Base-by-base conservation (phyloP, 352 stramenopile genomes). In the Plasmopara halstedii region DNA sequence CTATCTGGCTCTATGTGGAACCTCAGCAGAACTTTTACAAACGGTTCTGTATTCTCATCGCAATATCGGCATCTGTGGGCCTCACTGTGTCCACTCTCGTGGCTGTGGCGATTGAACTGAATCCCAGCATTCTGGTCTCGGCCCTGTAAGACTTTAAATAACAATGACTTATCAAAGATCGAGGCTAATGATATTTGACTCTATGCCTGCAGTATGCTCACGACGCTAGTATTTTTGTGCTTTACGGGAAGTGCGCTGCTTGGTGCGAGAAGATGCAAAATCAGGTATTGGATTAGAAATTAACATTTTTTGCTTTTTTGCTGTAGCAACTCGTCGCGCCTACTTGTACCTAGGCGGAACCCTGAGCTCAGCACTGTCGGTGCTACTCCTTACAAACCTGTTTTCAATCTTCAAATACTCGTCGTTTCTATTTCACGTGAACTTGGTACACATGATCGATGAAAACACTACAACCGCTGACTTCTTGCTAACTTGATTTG, bases 341-440 rank as follows among this genome's bases (percentile, higher is more conserved):
- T 89, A 88, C 56, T 46, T 96, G 50, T 96, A 93, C 56, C 61
- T 96, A 17, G 79, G 79, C 9, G 83, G 70, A 15, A 67, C 90
- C 10, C 57, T 95, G 37, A 79, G 64, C 46, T 90, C 78, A 33
- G 65, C 53, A 40, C 37, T 94, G 23, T 84, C 68, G 25, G 41
- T 74, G 38, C 51, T 90, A 51, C 45, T 67, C 41, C 8, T 83
- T 20, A 45, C 71, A 19, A 75, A 49, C 29, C 46, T 91, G 2
- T 27, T 82, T 31, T 85, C 79, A 50, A 21, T 91, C 10, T 92
- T 93, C 44, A 53, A 69, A 35, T 67, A 68, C 52, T 87, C 74
- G 25, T 60, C 55, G 7, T 50, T 62, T 44, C 25, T 93, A 36
- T 77, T 81, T 53, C 73, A 67, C 35, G 29, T 69, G 48, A 69